Percentiles rank a stretch among this genome's conserved stretches.
Conservation (phyloP, 495 filamentous ascomycete genomes). For the Penicillium parvum region DNA sequence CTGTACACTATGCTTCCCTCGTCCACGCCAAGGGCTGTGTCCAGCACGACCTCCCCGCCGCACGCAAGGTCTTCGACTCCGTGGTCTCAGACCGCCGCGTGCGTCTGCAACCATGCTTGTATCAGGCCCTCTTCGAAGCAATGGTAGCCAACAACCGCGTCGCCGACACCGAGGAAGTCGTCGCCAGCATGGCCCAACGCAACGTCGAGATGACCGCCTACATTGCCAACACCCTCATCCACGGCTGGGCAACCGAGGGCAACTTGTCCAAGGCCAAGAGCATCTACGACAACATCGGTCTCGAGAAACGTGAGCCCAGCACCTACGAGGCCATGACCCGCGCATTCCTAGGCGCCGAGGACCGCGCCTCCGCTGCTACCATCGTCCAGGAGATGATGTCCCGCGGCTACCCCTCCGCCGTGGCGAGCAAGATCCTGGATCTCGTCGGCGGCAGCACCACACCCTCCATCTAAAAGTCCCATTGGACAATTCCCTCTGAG, state of each 20-base stretch:
- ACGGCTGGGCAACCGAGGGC: constrained; percentile 88
- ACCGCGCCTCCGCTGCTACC: constrained; percentile 63
- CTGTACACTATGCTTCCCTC: constrained; percentile 90
- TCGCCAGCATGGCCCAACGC: constrained; percentile 65
- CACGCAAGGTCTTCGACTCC: constrained; percentile 73
- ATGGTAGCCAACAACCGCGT: constrained; percentile 94
- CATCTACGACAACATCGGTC: constrained; percentile 71
- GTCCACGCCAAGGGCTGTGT: constrained; percentile 96
- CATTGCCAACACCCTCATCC: constrained; percentile 98
- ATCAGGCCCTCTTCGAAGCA: constrained; percentile 91
- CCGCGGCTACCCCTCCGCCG: constrained; percentile 85
- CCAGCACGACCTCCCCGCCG: constrained; percentile 81
- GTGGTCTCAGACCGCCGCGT: constrained; percentile 64
- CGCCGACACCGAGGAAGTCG: constrained; percentile 65
- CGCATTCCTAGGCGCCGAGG: constrained; percentile 79
- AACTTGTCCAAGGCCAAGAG: constrained; percentile 72
- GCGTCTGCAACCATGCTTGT: constrained; percentile 75
- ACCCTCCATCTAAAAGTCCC: constrained; percentile 28
- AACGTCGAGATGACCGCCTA: constrained; percentile 88
- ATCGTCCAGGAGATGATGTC: constrained; percentile 89
- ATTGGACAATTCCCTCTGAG: constrained; percentile 14
- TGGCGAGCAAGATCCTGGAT: constrained; percentile 87
- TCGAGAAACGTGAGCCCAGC: constrained; percentile 81
- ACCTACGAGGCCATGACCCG: constrained; percentile 99
- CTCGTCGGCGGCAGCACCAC: constrained; percentile 68